Base-by-base conservation (phyloP, 1,139 yeast species). In the Lodderomyces parapsilosis region DNA sequence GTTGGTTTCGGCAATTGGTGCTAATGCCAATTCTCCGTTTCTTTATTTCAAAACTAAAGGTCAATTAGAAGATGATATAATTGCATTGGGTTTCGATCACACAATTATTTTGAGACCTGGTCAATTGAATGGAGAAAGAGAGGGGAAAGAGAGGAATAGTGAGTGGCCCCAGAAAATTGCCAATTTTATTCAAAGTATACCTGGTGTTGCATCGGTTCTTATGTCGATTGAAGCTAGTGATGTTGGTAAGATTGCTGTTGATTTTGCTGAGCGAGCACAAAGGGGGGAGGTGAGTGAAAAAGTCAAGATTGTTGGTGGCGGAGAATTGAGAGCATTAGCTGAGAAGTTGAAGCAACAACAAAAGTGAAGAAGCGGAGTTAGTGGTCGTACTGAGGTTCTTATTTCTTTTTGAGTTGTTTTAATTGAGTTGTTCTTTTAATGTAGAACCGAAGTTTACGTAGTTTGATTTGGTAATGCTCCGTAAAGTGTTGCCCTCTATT, bases 51-150 rank as follows among this genome's bases (percentile, higher is more conserved):
- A 69, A 51, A 70, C 81, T 54, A 85, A 85, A 56, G 91, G 91
- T 27, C n/a, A 27, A 13, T 27, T 84, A 44, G 93, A 85, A 57
- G 71, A 80, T 34, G 85, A 78, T 42, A 65, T 84, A 4, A 60
- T 71, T 39, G 79, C 66, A 0, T 66, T 86, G 45, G 74, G 69
- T 17, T 87, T 86, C 60, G 81, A 82, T 14, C 68, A 78, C 43
- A 80, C 88, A 0, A 71, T 86, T 37, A 82, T 87, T 47, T 59
- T 88, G 43, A 73, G 85, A 55, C 96, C 96, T 0, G 95, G 95
- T 11, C 57, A 66, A 0, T 65, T 86, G 35, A 53, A 84, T 11
- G 95, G 94, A 2, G 71, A 77, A 22, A 66, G 94, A 51, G 70
- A 67, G 11, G 52, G 51, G 2, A 57, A 62, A 7, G 64, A 62